A percentile compares a stretch with the other conserved stretches of the same genome.
These are phyloP conservation scores for Dioscorea alata DNA, from an alignment of 106 monocot species.

Conservation along the genomic window DNA sequence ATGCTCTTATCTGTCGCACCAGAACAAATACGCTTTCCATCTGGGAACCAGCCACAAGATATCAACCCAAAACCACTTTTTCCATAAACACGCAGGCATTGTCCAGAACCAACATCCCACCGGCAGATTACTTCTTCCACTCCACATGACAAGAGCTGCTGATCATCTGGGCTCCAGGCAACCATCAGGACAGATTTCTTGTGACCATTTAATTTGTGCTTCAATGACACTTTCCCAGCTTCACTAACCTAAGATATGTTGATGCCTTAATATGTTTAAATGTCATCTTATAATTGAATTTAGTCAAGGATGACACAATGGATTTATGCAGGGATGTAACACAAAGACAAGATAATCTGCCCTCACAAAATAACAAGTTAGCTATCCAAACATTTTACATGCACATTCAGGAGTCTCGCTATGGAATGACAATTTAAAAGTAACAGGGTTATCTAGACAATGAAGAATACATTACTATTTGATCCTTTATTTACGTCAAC, in stretches of 20 bases:
- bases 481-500: too few species aligned
- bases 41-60: constrained; percentile 83
- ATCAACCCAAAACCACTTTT: constrained; percentile 49
- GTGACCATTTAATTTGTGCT: constrained; percentile 69
- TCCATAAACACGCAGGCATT: constrained; percentile 56
- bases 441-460: too few species aligned
- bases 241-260: constrained; percentile 46
- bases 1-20: constrained; percentile 50
- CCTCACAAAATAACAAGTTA: too few species aligned
- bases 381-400: too few species aligned
- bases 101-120: constrained; percentile 67
- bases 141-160: constrained; percentile 78
- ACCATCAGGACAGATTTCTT: constrained; percentile 76
- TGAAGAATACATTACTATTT: too few species aligned
- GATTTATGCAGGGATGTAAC: too few species aligned
- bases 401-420: too few species aligned
- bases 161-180: constrained; percentile 77
- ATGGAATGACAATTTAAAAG: too few species aligned
- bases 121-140: constrained; percentile 61
- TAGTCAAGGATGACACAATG: too few species aligned
- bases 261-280: too few species aligned
- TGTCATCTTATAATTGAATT: too few species aligned
- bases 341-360: too few species aligned
- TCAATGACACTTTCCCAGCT: constrained; percentile 52
- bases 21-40: constrained; percentile 53